A percentile compares a stretch with the other conserved stretches of the same genome.
phyloP scores from a whole-genome alignment of 2,329 filamentous ascomycete genomes.

The Neonectria magnoliae region DNA sequence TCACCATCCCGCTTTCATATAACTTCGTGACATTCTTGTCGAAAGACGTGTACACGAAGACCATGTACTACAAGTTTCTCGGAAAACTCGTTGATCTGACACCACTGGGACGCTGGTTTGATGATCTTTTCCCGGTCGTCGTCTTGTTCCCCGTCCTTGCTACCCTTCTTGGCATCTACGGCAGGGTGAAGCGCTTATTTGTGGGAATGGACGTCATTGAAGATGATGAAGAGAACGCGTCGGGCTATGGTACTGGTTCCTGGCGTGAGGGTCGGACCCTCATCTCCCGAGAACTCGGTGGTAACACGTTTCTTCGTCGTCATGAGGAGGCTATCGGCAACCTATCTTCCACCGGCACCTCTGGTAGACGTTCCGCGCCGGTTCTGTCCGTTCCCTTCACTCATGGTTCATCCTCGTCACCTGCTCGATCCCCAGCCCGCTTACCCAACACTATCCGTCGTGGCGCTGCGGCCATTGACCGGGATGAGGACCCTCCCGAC shows the following conservation, averaged over 20 bases:
- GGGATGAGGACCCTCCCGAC: slow-evolving; percentile 69
- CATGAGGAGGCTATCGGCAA: slow-evolving; percentile 55
- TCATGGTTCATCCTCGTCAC: slow-evolving; percentile 47
- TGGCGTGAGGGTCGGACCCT: slow-evolving; percentile 94
- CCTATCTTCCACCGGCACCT: slow-evolving; percentile 40
- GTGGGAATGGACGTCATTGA: slow-evolving; percentile 80
- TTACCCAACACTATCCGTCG: slow-evolving; percentile 39
- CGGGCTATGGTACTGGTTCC: slow-evolving; percentile 77
- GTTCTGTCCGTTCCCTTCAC: slow-evolving; percentile 59
- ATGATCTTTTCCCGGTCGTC: slow-evolving; percentile 87
- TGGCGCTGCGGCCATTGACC: slow-evolving; percentile 41
- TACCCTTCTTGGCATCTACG: slow-evolving; percentile 89
- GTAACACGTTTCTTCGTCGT: slow-evolving; percentile 64
- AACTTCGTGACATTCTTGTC: slow-evolving; percentile 95
- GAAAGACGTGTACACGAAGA: slow-evolving; percentile 75
- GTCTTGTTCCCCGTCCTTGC: slow-evolving; percentile 87
- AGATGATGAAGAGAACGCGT: slow-evolving; percentile 72
- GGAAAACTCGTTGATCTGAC: slow-evolving; percentile 86
- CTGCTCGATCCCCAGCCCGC: slow-evolving; percentile 56
- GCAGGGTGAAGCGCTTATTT: slow-evolving; percentile 80
- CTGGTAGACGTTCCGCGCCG: slow-evolving; percentile 52
- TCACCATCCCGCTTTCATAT: slow-evolving; percentile 92
- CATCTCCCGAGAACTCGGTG: slow-evolving; percentile 85
- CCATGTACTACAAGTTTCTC: slow-evolving; percentile 88
- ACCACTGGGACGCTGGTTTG: slow-evolving; percentile 83